Evolutionary conservation across 2,329 filamentous ascomycete genomes (phyloP).

Genomic region (Ascochyta viciae-villosae): DNA sequence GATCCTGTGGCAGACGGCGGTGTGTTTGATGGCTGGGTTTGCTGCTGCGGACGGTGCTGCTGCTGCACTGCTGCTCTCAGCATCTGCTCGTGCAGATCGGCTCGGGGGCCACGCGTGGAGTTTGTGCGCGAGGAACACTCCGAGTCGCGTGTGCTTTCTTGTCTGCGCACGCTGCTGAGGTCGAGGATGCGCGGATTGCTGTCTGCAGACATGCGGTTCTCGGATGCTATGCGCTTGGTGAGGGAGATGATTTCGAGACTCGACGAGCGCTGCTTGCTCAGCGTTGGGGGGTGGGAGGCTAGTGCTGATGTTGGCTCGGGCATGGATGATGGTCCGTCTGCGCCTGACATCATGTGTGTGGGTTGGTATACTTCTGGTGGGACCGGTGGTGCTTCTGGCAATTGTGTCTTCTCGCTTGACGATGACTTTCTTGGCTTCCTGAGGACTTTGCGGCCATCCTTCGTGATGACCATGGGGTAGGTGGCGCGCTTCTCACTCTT

Average conservation of each 20-base stretch:
- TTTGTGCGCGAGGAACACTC: background rate
- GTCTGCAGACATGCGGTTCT: conserved; percentile 13
- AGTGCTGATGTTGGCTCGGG: conserved; percentile 8
- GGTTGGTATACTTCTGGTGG: background rate
- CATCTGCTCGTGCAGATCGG: conserved; percentile 3
- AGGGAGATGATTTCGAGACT: conserved; percentile 31
- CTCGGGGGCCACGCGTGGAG: background rate
- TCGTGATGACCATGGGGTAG: conserved; percentile 11
- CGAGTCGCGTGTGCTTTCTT: background rate
- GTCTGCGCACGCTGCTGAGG: conserved; percentile 15
- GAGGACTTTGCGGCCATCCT: conserved; percentile 14
- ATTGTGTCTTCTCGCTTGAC: background rate
- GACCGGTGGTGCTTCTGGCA: background rate
- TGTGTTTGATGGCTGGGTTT: no score
- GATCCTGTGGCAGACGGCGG: background rate
- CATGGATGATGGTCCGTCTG: conserved; percentile 6
- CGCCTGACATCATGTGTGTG: conserved; percentile 13
- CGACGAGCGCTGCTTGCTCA: conserved; percentile 9
- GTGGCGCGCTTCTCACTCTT: conserved; percentile 5
- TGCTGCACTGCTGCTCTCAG: background rate
- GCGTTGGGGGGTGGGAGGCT: background rate
- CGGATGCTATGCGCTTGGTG: background rate
- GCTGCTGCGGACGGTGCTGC: background rate
- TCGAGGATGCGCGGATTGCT: conserved; percentile 21
- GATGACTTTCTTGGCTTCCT: background rate